Evolutionary conservation across 2,329 filamentous ascomycete genomes (phyloP), one percentile per base, ranked within the genome.

Genomic region (Teratosphaeria nubilosa): DNA sequence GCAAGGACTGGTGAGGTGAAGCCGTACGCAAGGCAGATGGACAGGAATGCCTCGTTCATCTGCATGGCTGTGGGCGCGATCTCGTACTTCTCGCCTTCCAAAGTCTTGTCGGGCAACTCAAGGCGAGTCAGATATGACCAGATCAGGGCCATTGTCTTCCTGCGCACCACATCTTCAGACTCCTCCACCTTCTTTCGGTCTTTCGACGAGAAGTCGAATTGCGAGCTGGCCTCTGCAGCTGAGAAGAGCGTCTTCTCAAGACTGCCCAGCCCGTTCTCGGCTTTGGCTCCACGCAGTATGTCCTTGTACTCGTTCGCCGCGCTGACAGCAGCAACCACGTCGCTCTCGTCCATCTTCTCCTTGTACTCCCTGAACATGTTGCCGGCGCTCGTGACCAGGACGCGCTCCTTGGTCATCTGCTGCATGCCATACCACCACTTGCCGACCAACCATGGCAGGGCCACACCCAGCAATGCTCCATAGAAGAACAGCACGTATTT

Each of bases 341-440:
- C 90, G 51, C 87, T 87, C 67, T 90, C 86, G 62, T 90, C 85
- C 63, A 94, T 87, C 62, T 85, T 83, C 57, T 96, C 91, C 63
- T 89, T 85, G 75, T 95, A 99, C 70, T 96, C 90, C 66, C 86
- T 87, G 82, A 99, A 97, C 59, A 99, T 82, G 64, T 90, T 91
- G 73, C 95, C 95, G 66, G 95, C 91, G 74, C 89, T 96, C 71
- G 94, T 90, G 71, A 96, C 87, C 57, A 96, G 80, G 27, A 97
- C 88, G 66, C 90, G 90, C 74, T 99, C 95, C 76, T 92, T 95
- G 41, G 94, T 97, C 74, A 89, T 84, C 67, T 86, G 84, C 74
- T 96, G 92, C 34, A 90, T 95, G 60, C 95, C 94, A 72, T 99
- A 99, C 94, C 94, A 99, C 94, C 94, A 99, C 59, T 88, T 91